Evolutionary conservation across 352 stramenopile species (phyloP), one percentile per base, ranked within the genome.

Genomic region (Pythium oligandrum): DNA sequence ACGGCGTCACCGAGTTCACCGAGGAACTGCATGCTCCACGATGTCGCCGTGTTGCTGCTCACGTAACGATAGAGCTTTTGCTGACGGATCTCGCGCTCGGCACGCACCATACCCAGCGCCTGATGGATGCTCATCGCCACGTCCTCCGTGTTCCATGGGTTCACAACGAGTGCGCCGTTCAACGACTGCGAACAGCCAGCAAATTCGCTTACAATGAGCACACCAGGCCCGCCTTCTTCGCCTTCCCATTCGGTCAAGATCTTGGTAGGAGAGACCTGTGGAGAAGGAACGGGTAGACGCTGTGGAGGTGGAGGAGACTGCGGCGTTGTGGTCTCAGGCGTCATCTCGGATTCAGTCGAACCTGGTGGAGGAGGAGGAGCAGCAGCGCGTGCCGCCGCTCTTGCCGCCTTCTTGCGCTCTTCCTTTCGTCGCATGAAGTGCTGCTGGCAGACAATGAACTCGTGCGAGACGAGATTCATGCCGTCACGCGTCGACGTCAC

Each of bases 11-110:
- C 50, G 4, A 96, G 69, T 32, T 94, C 84, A 42, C 68, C 58
- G 43, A 96, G 65, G 60, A 95, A 95, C 42, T 83, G 70, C 51
- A 90, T 77, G 3, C 82, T 88, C 87, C 87, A 96, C 6, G 78
- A 64, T 1, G 80, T 82, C 12, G 87, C 84, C 17, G 84, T 96
- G 59, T 96, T 91, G 1, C 78, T 80, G 33, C 75, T 86, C 7
- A 96, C 87, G 48, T 96, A 96, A 1, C 86, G 78, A 52, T 93
- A 94, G 6, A 96, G 66, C 61, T 96, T 96, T 43, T 93, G 82
- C 55, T 95, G 86, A 6, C 85, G 78, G n/a, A 96, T 78, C 48
- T 95, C 83, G 1, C 84, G 71, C 61, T 95, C 84, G 2, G 83
- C 84, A 8, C 83, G 80, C 38, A 69, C 88, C 73, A 96, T 89